These are phyloP conservation scores for Penicillium hesseltinei DNA, from an alignment of 2,329 filamentous ascomycete species.

Conservation along the genomic window DNA sequence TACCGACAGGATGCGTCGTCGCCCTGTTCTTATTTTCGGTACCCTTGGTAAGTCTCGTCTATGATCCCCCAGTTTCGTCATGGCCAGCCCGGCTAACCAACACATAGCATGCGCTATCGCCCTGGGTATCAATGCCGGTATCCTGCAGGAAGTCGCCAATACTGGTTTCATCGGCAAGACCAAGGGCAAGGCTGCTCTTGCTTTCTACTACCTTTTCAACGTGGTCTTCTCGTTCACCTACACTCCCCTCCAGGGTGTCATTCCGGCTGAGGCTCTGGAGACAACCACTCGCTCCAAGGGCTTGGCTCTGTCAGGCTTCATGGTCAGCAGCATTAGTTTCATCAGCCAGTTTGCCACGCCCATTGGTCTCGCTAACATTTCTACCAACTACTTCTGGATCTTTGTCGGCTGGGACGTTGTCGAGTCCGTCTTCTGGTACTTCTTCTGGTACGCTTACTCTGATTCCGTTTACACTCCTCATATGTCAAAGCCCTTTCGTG, in stretches of 20 bases:
- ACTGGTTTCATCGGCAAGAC: slow-evolving; percentile 33
- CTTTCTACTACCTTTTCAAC: slow-evolving; percentile 53
- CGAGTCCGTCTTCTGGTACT: slow-evolving; percentile 46
- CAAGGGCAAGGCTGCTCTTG: slow-evolving; percentile 46
- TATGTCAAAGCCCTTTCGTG: neutral
- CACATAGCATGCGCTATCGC: slow-evolving; percentile 37
- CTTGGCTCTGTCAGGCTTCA: slow-evolving; percentile 46
- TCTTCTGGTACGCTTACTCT: slow-evolving; percentile 44
- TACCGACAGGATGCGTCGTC: slow-evolving; percentile 50
- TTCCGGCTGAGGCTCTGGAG: slow-evolving; percentile 50
- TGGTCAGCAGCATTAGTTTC: slow-evolving; percentile 49
- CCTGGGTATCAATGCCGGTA: slow-evolving; percentile 49
- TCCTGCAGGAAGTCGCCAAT: slow-evolving; percentile 40
- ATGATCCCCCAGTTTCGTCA: too few relatives aligned
- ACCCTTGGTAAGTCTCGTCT: slow-evolving; percentile 33
- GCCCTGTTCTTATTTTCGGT: slow-evolving; percentile 47
- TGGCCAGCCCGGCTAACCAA: slow-evolving; percentile 5
- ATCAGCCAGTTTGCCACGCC: slow-evolving; percentile 52
- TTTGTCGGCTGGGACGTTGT: slow-evolving; percentile 52
- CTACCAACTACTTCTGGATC: slow-evolving; percentile 41
- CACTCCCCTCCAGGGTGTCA: slow-evolving; percentile 51
- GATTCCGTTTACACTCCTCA: too few relatives aligned
- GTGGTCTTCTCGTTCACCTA: slow-evolving; percentile 52
- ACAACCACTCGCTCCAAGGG: slow-evolving; percentile 52
- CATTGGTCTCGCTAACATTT: slow-evolving; percentile 48